Base-by-base conservation (phyloP, 371 early-diverging fungal genomes). In the Mucor mucedo region DNA sequence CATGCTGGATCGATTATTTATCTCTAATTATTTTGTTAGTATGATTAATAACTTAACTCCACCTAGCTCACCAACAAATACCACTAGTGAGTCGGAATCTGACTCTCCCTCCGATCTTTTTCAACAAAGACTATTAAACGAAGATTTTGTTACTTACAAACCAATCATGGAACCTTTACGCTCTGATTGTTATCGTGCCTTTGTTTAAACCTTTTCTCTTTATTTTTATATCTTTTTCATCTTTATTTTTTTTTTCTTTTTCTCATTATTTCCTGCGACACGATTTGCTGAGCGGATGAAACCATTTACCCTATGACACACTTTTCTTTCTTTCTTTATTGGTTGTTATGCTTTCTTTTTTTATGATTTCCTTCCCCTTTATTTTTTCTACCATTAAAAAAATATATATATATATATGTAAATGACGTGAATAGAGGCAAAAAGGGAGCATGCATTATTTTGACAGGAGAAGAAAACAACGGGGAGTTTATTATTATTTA, bases 61-160 rank as follows among this genome's bases (percentile, higher is more conserved):
- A n/a, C 39, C 58, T 58, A 58, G 47, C 30, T 58, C 47, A 27
- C 11, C 58, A 11, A 42, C 47, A 58, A 28, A 28, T 39, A 39
- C 40, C 40, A 69, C 52, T 11, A 33, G 62, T 55, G 76, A 76
- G 52, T 76, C 76, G 14, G 76, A 76, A 55, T 47, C 65, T 7
- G 77, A 77, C 41, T 71, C 77, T 39, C 77, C 77, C 60, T 32
- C 50, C 29, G 32, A 65, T 52, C 66, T 70, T 33, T 55, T 68
- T 29, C 45, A 55, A 40, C 14, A 48, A 32, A 28, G 30, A 52
- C 30, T 2, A 14, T 30, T 29, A 38, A 57, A 28, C 14, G 21
- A 41, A 11, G 40, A 63, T 42, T 50, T 57, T 16, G 56, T 63
- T 33, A 49, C 57, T 49, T 42, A 66, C 40, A 59, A 50, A 29